Percentiles rank a stretch among this genome's conserved stretches.
Evolutionary conservation across 1,284 basidiomycete species (phyloP).

Genomic region (Ustilago esculenta): DNA sequence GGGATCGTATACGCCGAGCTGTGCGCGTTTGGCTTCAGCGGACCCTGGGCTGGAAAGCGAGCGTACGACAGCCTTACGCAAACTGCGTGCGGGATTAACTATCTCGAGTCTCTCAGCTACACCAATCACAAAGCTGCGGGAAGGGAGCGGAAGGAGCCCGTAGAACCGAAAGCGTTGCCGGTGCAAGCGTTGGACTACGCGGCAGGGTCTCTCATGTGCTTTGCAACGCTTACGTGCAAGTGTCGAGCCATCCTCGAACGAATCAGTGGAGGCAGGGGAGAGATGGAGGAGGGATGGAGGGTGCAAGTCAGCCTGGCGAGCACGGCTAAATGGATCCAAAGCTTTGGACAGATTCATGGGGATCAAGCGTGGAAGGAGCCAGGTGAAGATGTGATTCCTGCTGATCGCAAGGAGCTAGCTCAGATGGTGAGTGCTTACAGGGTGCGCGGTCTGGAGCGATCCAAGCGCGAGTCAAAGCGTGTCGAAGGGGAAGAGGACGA

Average conservation of each 20-base stretch:
- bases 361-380: conserved; percentile 21
- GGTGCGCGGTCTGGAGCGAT: conserved; percentile 16
- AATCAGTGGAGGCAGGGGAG: background rate
- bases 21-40: conserved; percentile 74
- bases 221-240: conserved; percentile 21
- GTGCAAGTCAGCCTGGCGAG: conserved; percentile 34
- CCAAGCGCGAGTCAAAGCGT: too few relatives aligned
- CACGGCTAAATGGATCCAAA: conserved; percentile 28
- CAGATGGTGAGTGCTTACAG: conserved; percentile 8
- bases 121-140: conserved; percentile 67
- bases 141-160: conserved; percentile 37
- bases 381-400: conserved; percentile 6
- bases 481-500: background rate
- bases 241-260: conserved; percentile 14
- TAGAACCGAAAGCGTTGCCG: conserved; percentile 70
- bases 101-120: conserved; percentile 71
- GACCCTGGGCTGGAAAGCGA: conserved; percentile 73
- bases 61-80: conserved; percentile 78
- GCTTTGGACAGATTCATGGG: conserved; percentile 19
- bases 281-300: conserved; percentile 13
- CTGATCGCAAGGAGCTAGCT: background rate
- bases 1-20: conserved; percentile 74
- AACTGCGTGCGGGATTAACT: conserved; percentile 75
- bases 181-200: conserved; percentile 76
- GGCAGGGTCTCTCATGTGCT: conserved; percentile 73